Evolutionary conservation across 805 yeast genomes (phyloP), one percentile per base, ranked within the genome.

Genomic region (Lipomyces starkeyi): DNA sequence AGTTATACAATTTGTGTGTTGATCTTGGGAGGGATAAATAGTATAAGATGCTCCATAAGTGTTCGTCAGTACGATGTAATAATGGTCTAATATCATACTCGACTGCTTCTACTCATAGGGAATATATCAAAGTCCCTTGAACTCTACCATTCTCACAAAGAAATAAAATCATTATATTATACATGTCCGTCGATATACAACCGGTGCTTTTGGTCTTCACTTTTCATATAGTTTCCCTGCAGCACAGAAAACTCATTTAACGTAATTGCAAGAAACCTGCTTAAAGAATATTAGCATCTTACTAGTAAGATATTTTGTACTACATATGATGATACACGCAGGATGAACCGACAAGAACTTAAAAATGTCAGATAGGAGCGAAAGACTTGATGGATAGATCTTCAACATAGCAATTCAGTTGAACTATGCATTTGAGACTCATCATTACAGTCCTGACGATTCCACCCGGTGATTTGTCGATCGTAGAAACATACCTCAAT

Each of bases 331-430:
- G 22, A 17, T 3, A 43, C 14, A n/a, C 49, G 22, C 9, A 17
- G 20, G 49, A 6, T 6, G 49, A n/a, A 17, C 49, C 49, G 49
- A 17, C 20, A 43, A 43, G 20, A 8, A n/a, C 8, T 43, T 43
- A n/a, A 17, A 43, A n/a, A 2, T 53, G 22, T 66, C 69, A 66
- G 69, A 66, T 66, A 66, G 69, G 69, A 66, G 69, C 69, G 69
- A 66, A 66, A 66, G 69, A 66, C 52, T 54, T 59, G 69, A 62
- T 66, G 65, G 68, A 61, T 35, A 58, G 32, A 27, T 60, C 34
- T 61, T 66, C 69, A 66, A 66, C 69, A 66, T 66, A 47, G 43
- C 25, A 17, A 25, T 66, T 66, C 69, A 66, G 69, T 54, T 66
- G 69, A 66, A 66, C 69, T 66, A 66, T 66, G 69, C 69, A 66